phyloP scores from a whole-genome alignment of 2,329 filamentous ascomycete species.

The Aulographum hederae region DNA sequence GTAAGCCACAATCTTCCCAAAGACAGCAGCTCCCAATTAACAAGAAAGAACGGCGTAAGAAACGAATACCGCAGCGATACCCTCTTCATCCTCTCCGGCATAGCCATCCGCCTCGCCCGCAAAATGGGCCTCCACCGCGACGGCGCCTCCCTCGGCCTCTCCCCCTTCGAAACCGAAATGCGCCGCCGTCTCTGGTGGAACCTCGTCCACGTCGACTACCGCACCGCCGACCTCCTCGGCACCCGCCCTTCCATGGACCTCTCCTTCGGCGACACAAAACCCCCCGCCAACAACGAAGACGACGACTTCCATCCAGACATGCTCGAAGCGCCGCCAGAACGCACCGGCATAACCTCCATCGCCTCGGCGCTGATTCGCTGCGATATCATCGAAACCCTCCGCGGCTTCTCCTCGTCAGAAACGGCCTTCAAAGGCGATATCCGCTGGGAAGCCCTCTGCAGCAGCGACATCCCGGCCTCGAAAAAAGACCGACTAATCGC shows the following conservation, averaged over 20 bases:
- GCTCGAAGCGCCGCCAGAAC: too few species aligned
- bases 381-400: too few species aligned
- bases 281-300: too few species aligned
- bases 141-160: conserved; percentile 10
- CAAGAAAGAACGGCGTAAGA: not conserved
- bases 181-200: conserved; percentile 15
- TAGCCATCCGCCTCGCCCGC: conserved; percentile 7
- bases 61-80: not conserved
- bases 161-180: conserved; percentile 16
- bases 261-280: too few species aligned
- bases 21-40: conserved; percentile 12
- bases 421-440: too few species aligned
- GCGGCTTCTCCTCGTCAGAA: too few species aligned
- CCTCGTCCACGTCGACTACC: not conserved
- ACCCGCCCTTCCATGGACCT: not conserved
- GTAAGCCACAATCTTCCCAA: conserved; percentile 12
- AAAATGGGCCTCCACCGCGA: conserved; percentile 12
- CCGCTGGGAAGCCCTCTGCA: not conserved
- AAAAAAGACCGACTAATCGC: too few species aligned
- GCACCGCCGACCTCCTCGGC: not conserved
- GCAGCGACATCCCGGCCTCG: not conserved
- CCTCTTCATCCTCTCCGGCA: conserved; percentile 7
- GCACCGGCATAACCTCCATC: too few species aligned
- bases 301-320: too few species aligned
- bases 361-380: too few species aligned